These are phyloP conservation scores for Suillus occidentalis DNA, from an alignment of 768 basidiomycete genomes.

Conservation along the genomic window DNA sequence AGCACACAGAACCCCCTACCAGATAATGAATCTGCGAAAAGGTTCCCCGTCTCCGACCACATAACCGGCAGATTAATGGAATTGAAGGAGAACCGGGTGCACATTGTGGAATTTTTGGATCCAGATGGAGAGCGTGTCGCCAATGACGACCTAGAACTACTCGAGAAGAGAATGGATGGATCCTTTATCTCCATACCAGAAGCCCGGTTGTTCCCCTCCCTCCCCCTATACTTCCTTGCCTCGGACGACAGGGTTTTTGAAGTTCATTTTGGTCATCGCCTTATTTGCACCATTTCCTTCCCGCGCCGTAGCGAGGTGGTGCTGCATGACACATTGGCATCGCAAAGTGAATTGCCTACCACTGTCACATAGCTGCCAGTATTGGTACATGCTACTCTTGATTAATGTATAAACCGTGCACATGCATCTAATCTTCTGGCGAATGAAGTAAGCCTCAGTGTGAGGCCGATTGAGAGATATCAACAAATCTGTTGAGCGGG, in stretches of 20 bases:
- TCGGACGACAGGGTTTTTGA: neutral
- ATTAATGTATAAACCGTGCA: too few relatives aligned
- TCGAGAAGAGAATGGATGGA: neutral
- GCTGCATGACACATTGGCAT: neutral
- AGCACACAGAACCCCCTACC: neutral
- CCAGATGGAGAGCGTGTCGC: neutral
- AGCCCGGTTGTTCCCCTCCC: neutral
- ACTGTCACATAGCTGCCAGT: too few relatives aligned
- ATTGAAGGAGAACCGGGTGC: neutral
- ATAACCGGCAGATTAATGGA: neutral
- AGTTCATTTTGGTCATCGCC: neutral
- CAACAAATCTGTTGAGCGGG: constrained; percentile 49
- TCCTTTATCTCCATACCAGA: neutral
- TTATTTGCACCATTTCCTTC: neutral
- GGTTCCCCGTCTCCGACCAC: neutral
- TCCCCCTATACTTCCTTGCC: neutral
- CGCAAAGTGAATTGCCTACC: too few relatives aligned
- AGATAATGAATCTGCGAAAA: neutral
- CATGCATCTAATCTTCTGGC: too few relatives aligned
- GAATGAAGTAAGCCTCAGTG: too few relatives aligned
- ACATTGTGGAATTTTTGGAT: neutral
- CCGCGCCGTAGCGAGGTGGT: neutral
- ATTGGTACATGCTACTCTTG: too few relatives aligned
- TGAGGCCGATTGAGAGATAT: constrained; percentile 43
- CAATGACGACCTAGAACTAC: neutral